Evolutionary conservation across 768 basidiomycete genomes (phyloP).

Genomic region (Suillus bovinus): DNA sequence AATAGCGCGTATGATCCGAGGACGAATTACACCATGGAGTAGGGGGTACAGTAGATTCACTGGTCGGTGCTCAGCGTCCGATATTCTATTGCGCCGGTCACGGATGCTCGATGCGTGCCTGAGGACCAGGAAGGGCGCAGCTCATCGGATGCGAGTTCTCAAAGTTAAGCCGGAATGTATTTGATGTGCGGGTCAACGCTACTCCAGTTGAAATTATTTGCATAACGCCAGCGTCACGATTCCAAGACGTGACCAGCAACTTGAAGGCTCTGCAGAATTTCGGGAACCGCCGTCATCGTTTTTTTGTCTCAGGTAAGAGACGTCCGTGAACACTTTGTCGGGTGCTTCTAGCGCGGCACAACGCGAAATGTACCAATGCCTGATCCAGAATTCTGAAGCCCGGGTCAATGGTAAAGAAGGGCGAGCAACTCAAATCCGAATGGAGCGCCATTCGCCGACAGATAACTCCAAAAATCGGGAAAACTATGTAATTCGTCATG

Average conservation of each 20-base stretch:
- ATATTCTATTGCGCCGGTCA: not conserved
- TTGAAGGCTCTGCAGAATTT: not conserved
- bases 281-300: not conserved
- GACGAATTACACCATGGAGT: not conserved
- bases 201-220: not conserved
- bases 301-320: conserved; percentile 11
- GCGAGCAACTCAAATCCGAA: conserved; percentile 52
- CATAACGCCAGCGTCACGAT: not conserved
- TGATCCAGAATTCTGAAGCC: conserved; percentile 58
- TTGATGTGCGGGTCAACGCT: not conserved
- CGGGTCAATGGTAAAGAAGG: conserved; percentile 65
- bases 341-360: conserved; percentile 35
- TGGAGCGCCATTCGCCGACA: conserved; percentile 72
- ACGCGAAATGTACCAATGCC: conserved; percentile 24
- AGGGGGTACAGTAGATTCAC: not conserved
- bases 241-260: not conserved
- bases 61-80: not conserved
- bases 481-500: conserved; percentile 53
- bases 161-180: not conserved
- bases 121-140: not conserved
- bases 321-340: conserved; percentile 51
- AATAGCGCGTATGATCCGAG: not conserved
- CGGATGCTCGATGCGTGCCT: not conserved
- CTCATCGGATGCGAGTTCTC: not conserved
- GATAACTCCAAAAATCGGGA: conserved; percentile 86